These are phyloP conservation scores for Lachancea sp. DNA, from an alignment of 805 yeast species.

Conservation along the genomic window DNA sequence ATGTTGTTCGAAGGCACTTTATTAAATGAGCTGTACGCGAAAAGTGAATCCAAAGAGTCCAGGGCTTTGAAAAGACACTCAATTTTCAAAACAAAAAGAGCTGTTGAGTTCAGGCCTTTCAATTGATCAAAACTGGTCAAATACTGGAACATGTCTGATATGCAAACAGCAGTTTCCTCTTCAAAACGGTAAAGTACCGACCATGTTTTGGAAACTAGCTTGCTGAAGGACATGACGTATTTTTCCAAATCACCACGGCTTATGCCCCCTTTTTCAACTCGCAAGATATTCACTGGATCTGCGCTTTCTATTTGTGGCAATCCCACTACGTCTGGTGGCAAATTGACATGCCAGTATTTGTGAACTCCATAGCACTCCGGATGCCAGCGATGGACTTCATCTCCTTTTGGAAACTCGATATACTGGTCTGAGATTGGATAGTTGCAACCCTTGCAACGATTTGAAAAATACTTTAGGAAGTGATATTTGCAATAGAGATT, in stretches of 20 bases:
- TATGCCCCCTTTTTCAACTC: conserved; percentile 31
- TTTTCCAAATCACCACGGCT: conserved; percentile 44
- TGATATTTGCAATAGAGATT: conserved; percentile 87
- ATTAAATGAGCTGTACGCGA: neutral
- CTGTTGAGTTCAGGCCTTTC: conserved; percentile 64
- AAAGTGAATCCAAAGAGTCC: conserved; percentile 40
- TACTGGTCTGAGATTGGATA: conserved; percentile 89
- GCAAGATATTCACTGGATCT: conserved; percentile 10
- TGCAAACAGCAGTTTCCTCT: conserved; percentile 81
- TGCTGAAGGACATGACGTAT: conserved; percentile 62
- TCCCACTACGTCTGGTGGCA: conserved; percentile 57
- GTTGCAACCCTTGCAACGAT: conserved; percentile 88
- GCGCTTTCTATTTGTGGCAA: conserved; percentile 28
- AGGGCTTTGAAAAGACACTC: conserved; percentile 73
- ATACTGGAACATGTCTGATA: conserved; percentile 82
- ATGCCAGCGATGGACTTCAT: conserved; percentile 94
- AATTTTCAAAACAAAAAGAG: conserved; percentile 62
- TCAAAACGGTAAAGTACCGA: conserved; percentile 80
- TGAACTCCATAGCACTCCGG: conserved; percentile 98
- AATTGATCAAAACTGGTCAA: conserved; percentile 69
- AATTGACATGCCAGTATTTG: conserved; percentile 89
- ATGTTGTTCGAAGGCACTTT: neutral
- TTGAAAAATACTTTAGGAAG: conserved; percentile 79
- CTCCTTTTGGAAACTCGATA: conserved; percentile 87
- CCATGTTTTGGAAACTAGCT: conserved; percentile 65